Evolutionary conservation across 768 basidiomycete species (phyloP).

Genomic region (Calocybe gangraenosa): DNA sequence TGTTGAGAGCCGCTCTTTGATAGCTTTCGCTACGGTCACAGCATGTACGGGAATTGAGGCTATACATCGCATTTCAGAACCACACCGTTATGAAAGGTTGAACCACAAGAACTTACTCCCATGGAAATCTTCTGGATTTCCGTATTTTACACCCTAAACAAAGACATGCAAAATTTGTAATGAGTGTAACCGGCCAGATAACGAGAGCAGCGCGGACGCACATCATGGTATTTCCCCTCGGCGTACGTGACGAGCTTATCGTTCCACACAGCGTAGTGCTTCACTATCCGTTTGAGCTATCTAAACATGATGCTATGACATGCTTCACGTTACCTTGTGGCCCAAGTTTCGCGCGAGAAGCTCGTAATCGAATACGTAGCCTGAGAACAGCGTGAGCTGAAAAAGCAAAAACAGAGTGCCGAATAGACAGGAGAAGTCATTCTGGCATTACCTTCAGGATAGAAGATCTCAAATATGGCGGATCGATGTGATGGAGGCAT

Average conservation of each 20-base stretch:
- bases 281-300: constrained; percentile 9
- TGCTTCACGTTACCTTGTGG: constrained; percentile 28
- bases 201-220: constrained; percentile 10
- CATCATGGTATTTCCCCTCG: constrained; percentile 26
- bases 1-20: constrained; percentile 47
- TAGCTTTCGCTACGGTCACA: constrained; percentile 48
- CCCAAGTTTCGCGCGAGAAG: constrained; percentile 38
- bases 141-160: constrained; percentile 16
- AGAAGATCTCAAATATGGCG: constrained; percentile 70
- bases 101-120: constrained; percentile 16
- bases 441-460: constrained; percentile 39
- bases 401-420: constrained; percentile 1
- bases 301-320: constrained; percentile 1
- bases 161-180: not conserved
- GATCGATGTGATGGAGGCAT: constrained; percentile 61
- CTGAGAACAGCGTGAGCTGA: constrained; percentile 16
- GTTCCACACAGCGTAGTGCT: constrained; percentile 66
- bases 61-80: constrained; percentile 3
- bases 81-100: not conserved
- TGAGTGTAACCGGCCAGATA: not conserved
- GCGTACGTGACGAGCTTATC: constrained; percentile 44
- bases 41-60: constrained; percentile 58
- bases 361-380: constrained; percentile 36
- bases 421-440: constrained; percentile 13
- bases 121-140: constrained; percentile 15